Percentiles rank a stretch among this genome's conserved stretches.
These are phyloP conservation scores for Cladophialophora yegresii DNA, from an alignment of 2,329 filamentous ascomycete species.

Conservation along the genomic window DNA sequence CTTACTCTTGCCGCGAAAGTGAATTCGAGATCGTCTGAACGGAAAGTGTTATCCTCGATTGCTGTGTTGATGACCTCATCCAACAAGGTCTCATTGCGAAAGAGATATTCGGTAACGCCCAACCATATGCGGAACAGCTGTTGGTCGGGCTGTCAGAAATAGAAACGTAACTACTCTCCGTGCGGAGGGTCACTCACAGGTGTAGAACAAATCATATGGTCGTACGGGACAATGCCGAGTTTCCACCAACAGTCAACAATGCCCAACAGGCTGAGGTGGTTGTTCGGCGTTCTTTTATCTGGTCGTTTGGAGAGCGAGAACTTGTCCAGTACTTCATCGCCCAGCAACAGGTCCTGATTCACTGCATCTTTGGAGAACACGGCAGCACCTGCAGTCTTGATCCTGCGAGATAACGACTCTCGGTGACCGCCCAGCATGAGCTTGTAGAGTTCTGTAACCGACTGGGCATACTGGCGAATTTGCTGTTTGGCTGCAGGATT, in stretches of 20 bases:
- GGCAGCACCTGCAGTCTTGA: slow-evolving; percentile 75
- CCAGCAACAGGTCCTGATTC: slow-evolving; percentile 68
- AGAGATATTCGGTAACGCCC: slow-evolving; percentile 95
- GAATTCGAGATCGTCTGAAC: slow-evolving; percentile 95
- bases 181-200: slow-evolving; percentile 58
- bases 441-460: slow-evolving; percentile 92
- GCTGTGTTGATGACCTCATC: slow-evolving; percentile 84
- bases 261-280: slow-evolving; percentile 86
- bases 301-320: slow-evolving; percentile 78
- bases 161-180: slow-evolving; percentile 13
- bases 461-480: slow-evolving; percentile 90
- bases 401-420: slow-evolving; percentile 70
- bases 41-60: slow-evolving; percentile 84
- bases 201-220: slow-evolving; percentile 99
- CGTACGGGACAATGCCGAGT: slow-evolving; percentile 89
- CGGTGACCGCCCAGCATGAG: slow-evolving; percentile 87
- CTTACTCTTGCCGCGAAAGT: slow-evolving; percentile 83
- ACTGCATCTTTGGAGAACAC: slow-evolving; percentile 61
- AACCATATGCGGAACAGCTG: slow-evolving; percentile 91
- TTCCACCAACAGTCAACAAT: slow-evolving; percentile 99
- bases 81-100: slow-evolving; percentile 76
- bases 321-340: slow-evolving; percentile 79
- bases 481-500: slow-evolving; percentile 91
- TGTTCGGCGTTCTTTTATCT: slow-evolving; percentile 75
- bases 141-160: slow-evolving; percentile 18